Percentiles rank a stretch among this genome's conserved stretches.
Conservation (phyloP, 306 rosid species). For the Quercus glauca region DNA sequence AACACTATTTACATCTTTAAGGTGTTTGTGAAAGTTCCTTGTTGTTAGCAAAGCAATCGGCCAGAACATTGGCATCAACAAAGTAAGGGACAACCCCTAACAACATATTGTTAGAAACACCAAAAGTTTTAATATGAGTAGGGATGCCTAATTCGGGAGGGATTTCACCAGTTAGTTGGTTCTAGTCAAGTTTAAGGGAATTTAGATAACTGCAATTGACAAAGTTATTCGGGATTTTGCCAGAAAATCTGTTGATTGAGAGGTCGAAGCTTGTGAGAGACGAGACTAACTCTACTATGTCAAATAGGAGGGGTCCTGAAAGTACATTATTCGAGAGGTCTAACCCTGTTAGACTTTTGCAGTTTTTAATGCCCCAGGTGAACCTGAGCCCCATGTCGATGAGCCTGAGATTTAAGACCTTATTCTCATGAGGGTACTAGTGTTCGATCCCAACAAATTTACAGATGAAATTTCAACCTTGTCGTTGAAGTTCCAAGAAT, state of each 20-base stretch:
- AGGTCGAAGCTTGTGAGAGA: too few species aligned
- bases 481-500: too few species aligned
- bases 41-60: slow-evolving; percentile 43
- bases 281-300: too few species aligned
- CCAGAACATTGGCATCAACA: rapidly evolving
- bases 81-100: slow-evolving; percentile 56
- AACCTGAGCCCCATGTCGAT: slow-evolving; percentile 69
- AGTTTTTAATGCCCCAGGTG: slow-evolving; percentile 43
- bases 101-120: slow-evolving; percentile 51
- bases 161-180: slow-evolving; percentile 60
- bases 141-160: slow-evolving; percentile 47
- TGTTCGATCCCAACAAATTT: too few species aligned
- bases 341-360: slow-evolving; percentile 68
- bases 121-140: slow-evolving; percentile 31
- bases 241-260: too few species aligned
- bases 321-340: slow-evolving; percentile 71
- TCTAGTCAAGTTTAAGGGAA: slow-evolving; percentile 53
- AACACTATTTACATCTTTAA: too few species aligned
- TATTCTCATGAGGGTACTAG: slow-evolving; percentile 69
- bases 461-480: too few species aligned
- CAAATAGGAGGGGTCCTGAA: slow-evolving; percentile 28
- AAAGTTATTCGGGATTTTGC: slow-evolving; percentile 33
- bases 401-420: slow-evolving; percentile 56
- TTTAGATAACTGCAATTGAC: slow-evolving; percentile 54
- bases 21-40: too few species aligned